Evolutionary conservation across 768 basidiomycete species (phyloP).

Genomic region (Hygrocybe coccinea): DNA sequence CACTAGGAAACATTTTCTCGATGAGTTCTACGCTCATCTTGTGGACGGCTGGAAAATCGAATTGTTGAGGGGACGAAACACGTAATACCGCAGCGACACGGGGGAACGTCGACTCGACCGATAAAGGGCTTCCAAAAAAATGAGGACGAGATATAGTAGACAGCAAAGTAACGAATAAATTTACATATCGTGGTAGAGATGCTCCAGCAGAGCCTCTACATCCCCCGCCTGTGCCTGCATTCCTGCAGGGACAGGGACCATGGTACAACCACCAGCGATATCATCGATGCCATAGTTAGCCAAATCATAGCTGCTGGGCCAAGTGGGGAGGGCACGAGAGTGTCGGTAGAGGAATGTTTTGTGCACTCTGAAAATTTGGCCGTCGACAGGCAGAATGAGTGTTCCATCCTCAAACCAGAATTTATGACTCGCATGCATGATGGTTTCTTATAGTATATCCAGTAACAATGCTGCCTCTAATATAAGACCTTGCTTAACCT

Average conservation of each 20-base stretch:
- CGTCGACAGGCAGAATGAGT: constrained; percentile 43
- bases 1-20: constrained; percentile 44
- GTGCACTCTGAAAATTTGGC: constrained; percentile 54
- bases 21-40: constrained; percentile 40
- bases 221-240: constrained; percentile 32
- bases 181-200: constrained; percentile 67
- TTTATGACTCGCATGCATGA: too few relatives aligned
- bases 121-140: constrained; percentile 41
- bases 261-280: not conserved
- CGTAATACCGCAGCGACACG: constrained; percentile 54
- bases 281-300: not conserved
- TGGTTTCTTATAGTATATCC: too few relatives aligned
- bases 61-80: constrained; percentile 48
- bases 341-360: constrained; percentile 47
- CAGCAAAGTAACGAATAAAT: constrained; percentile 22
- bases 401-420: constrained; percentile 67
- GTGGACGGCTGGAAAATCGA: constrained; percentile 56
- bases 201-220: constrained; percentile 52
- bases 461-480: constrained; percentile 20
- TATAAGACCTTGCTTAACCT: constrained; percentile 84
- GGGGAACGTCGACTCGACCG: constrained; percentile 38
- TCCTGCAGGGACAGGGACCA: not conserved
- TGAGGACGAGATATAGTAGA: not conserved
- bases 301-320: not conserved
- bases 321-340: constrained; percentile 29